Base-by-base conservation (phyloP, 768 basidiomycete species). In the Boletus insuetus region DNA sequence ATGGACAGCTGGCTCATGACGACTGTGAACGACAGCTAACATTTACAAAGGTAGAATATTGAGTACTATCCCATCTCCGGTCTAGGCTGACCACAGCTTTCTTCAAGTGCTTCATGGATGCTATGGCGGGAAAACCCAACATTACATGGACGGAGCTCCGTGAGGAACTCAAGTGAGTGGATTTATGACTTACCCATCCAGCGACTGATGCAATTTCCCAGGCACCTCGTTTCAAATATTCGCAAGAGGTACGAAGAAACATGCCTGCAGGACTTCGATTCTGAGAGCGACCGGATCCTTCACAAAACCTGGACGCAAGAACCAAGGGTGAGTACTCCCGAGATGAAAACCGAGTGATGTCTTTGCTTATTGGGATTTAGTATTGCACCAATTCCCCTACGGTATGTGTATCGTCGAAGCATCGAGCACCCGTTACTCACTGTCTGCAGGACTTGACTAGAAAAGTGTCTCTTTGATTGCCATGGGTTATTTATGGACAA, bases 1-100 rank as follows among this genome's bases (percentile, higher is more conserved):
- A 71, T n/a, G 47, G 46, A 13, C 65, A 69, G 9, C 3, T 41
- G 19, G 67, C 69, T 6, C 55, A 58, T 12, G 68, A 69, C 39
- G 65, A 69, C 32, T 38, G 53, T 13, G 45, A 49, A 43, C 57
- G 38, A 31, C 46, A 31, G 24, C 11, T 56, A 16, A 69, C 69
- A 9, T 66, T 69, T 34, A 68, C 67, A 14, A 66, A 59, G 67
- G 67, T 69, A n/a, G 4, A 13, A 4, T 44, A 20, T 35, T 11
- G 17, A 19, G 5, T 17, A 22, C 16, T 10, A 22, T 17, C 37
- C 7, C 7, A 41, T 44, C 29, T 29, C 2, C 29, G 8, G 29
- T 29, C 29, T 40, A 2, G 24, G 34, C 42, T 57, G 40, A 58
- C 40, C 12, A 20, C 14, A 5, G 6, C 26, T 43, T 26, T 19